Evolutionary conservation across 257 asterid genomes (phyloP).

Genomic region (Verbascum thapsus): DNA sequence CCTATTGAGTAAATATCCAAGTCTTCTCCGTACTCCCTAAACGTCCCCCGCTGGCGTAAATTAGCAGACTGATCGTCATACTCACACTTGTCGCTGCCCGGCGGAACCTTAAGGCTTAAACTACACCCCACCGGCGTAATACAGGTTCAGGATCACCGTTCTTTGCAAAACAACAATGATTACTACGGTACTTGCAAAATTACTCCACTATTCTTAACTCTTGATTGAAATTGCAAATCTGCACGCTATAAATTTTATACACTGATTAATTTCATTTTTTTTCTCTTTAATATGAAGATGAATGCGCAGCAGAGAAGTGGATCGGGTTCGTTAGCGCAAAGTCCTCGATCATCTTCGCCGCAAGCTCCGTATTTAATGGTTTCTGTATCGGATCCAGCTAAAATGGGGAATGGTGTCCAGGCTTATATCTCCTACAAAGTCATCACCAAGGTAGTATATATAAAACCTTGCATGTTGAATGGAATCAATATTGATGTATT

Average conservation of each 20-base stretch:
- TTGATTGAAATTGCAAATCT: conserved; percentile 18
- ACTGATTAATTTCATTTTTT: not conserved
- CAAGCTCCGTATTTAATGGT: conserved; percentile 69
- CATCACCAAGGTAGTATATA: conserved; percentile 66
- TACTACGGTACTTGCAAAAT: conserved; percentile 31
- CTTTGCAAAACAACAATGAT: not conserved
- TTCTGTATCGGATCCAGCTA: conserved; percentile 94
- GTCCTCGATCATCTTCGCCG: conserved; percentile 67
- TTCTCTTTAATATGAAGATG: conserved; percentile 25
- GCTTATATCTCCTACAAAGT: conserved; percentile 96
- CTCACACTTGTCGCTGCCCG: not conserved
- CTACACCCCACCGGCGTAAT: not conserved
- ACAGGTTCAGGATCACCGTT: not conserved
- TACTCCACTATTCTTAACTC: not conserved
- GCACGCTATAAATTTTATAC: conserved; percentile 8
- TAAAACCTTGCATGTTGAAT: conserved; percentile 5
- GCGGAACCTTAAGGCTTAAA: not conserved
- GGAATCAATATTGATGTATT: conserved; percentile 15
- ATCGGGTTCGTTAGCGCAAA: conserved; percentile 66
- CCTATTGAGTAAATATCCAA: conserved; percentile 6
- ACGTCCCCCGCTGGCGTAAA: conserved; percentile 30
- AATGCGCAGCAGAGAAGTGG: conserved; percentile 70
- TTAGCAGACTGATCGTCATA: conserved; percentile 11
- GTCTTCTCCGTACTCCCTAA: conserved; percentile 16
- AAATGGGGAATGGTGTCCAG: conserved; percentile 99